Evolutionary conservation across 2,329 filamentous ascomycete species (phyloP), one percentile per base, ranked within the genome.

Genomic region (Sporothrix protearum): DNA sequence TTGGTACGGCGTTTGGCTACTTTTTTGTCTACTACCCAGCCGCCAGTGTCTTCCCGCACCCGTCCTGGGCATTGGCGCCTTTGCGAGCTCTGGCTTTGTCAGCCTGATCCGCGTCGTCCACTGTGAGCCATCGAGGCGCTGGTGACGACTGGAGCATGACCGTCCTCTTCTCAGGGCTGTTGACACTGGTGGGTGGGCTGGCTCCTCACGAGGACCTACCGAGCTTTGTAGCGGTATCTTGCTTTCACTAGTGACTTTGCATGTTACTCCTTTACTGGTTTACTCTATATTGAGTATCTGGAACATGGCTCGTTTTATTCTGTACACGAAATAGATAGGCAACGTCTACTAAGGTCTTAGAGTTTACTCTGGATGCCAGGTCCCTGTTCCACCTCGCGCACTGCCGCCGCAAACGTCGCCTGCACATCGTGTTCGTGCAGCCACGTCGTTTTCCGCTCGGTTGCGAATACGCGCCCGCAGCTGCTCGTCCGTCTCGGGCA

Each of bases 351-450:
- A n/a, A n/a, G n/a, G n/a, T n/a, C n/a, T 9, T 57, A 61, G 4
- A 64, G 12, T 14, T 25, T 19, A 39, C 61, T 64, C 22, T 64
- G 61, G 3, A 64, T 14, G 10, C 1, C n/a, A 6, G 5, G 9
- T 19, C 61, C 61, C 5, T 47, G 39, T 14, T 47, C 42, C 1
- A 63, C 33, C 22, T 69, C 68, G 2, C 14, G n/a, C 33, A 73
- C 66, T 0, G 72, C 72, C 53, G 39, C 49, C 0, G 25, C 49
- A 55, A 74, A 74, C 9, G 69, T 28, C 3, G 63, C 73, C 33
- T 53, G 30, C 2, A 84, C 83, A 75, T 85, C 81, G 75, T 85
- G 83, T 73, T 84, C 83, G 25, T 82, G 81, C 39, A 85, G 78
- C 83, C 83, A 85, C 19, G 75, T 78, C 5, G 80, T 79, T 70